phyloP scores from a whole-genome alignment of 805 yeast species.

The Myxozyma udenii region DNA sequence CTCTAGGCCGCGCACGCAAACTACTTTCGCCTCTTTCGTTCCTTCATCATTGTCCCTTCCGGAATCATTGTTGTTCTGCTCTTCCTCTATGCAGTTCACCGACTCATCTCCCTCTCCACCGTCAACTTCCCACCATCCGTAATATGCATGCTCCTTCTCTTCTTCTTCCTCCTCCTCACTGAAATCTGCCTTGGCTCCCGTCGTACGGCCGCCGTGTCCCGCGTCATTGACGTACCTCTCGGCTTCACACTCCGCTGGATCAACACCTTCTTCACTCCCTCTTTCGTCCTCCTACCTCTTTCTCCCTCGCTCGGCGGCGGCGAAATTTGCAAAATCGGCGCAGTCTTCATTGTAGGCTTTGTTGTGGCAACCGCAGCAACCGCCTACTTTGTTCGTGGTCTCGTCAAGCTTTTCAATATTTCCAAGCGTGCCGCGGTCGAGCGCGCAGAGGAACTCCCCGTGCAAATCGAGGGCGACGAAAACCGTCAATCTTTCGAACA shows the following conservation, averaged over 20 bases:
- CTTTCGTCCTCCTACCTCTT: conserved; percentile 68
- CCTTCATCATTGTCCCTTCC: conserved; percentile 48
- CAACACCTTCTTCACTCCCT: conserved; percentile 72
- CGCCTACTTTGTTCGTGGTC: conserved; percentile 48
- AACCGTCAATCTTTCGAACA: background rate
- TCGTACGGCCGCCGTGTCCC: conserved; percentile 19
- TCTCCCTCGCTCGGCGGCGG: conserved; percentile 61
- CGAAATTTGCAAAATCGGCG: conserved; percentile 72
- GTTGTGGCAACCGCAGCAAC: conserved; percentile 49
- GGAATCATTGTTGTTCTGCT: conserved; percentile 49
- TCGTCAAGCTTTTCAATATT: conserved; percentile 41
- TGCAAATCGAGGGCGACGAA: background rate
- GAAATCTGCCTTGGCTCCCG: conserved; percentile 43
- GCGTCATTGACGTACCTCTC: conserved; percentile 51
- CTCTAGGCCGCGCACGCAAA: conserved; percentile 14
- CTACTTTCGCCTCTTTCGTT: conserved; percentile 37
- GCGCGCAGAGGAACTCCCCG: conserved; percentile 33
- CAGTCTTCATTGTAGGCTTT: conserved; percentile 67
- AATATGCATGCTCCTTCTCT: conserved; percentile 61
- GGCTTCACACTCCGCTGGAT: conserved; percentile 74
- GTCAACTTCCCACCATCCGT: conserved; percentile 69
- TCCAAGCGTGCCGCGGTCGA: conserved; percentile 26
- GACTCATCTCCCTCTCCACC: conserved; percentile 45
- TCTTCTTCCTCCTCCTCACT: conserved; percentile 45
- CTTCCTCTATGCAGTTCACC: conserved; percentile 54